Evolutionary conservation across 1,284 basidiomycete species (phyloP), one percentile per base, ranked within the genome.

Genomic region (Laetiporus sulphureus): DNA sequence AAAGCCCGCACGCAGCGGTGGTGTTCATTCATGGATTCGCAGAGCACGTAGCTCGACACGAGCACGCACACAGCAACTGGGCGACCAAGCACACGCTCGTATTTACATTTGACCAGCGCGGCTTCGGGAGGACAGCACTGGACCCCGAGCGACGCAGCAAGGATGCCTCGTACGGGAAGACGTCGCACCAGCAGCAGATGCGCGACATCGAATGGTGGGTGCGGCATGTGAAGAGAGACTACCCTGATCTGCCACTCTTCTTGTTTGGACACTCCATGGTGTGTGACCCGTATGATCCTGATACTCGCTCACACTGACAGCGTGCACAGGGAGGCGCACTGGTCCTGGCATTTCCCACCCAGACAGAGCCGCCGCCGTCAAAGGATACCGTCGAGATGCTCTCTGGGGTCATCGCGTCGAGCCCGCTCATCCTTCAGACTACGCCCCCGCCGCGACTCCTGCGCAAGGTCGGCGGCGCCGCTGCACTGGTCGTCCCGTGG

Each of bases 261-360:
- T 55, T 92, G 31, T 77, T 82, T 65, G 89, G 90, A 0, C 88
- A 91, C 59, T 90, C 86, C 3, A 91, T 92, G 89, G 86, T 86
- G 49, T 30, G 72, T 57, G 7, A 12, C 34, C 13, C 15, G 36
- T 30, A 10, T 7, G 13, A 25, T 32, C 11, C n/a, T n/a, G 12
- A 16, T 7, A 11, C 4, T 32, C 5, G 12, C 12, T 31, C 6
- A 29, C 1, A 15, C 25, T 24, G 18, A 12, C 20, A 8, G 22
- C 13, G n/a, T 15, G 15, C 36, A 11, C 46, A 87, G 84, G 85
- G 86, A 15, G 85, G 85, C 5, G 82, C 63, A 3, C 66, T 83
- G 44, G 75, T 65, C 0, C 67, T 87, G 13, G 77, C 75, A 4
- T 86, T 83, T 54, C 67, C 71, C 5, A 75, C 73, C 0, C 69